Base-by-base conservation (phyloP, 164 flowering plant species). In the Piper longum region DNA sequence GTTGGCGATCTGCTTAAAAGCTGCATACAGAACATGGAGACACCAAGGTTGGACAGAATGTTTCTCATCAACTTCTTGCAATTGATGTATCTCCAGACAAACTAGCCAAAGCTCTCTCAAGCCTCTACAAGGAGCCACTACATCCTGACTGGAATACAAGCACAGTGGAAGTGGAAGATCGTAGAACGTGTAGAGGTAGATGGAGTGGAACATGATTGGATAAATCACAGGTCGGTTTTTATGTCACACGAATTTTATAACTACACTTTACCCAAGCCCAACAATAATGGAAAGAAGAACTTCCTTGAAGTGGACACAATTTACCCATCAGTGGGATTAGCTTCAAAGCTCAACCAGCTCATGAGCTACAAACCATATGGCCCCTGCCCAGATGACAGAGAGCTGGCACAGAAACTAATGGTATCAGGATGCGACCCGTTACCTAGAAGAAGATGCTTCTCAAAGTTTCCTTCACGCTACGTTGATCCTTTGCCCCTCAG, bases 371-470 rank as follows among this genome's bases (percentile, higher is more conserved):
- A 76, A 1, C 65, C 72, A 2, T 75, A 77, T 4, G 78, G 71
- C 7, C 72, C 58, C 3, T 83, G 84, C 56, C 82, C 82, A 0
- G 64, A 39, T 0, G 84, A 83, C 41, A 74, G 74, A 42, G 72
- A 44, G 1, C 64, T 82, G 18, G 77, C 76, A 0, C 82, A 81
- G 54, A 65, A 45, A 57, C 63, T 78, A 0, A 70, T 81, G 66
- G 70, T 81, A 8, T 68, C 63, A 54, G 85, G 82, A 2, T 79
- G 82, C 52, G 79, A 81, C 67, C 85, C 85, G 0, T 69, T 82
- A 41, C 85, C 83, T 11, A 66, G 79, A 4, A 54, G 83, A 26
- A 65, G 79, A 54, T 81, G 81, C 74, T 72, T 64, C 55, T 75
- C 85, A 2, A 78, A 71, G 62, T 41, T 79, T 7, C 79, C 80